Evolutionary conservation across 129 eudicot species (phyloP).

Genomic region (Flaveria brownii): DNA sequence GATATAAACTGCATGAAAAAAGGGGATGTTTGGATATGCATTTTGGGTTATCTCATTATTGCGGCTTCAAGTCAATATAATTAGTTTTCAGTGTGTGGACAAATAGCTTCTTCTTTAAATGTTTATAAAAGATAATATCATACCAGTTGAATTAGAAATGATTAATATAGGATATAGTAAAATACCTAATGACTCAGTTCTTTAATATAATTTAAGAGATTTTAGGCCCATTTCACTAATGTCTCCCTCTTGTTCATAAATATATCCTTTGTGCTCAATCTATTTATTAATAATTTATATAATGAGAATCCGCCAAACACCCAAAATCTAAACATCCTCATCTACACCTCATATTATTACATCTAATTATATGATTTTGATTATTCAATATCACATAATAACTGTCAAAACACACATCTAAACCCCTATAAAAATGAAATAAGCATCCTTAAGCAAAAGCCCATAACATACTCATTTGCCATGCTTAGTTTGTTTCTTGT

Average conservation of each 20-base stretch:
- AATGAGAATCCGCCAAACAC: background rate
- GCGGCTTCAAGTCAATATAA: background rate
- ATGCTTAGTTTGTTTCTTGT: constrained; percentile 64
- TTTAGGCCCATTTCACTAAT: background rate
- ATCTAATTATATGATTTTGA: background rate
- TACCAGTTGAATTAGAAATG: background rate
- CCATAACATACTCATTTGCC: constrained; percentile 63
- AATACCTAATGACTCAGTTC: background rate
- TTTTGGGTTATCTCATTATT: background rate
- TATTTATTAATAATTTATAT: background rate
- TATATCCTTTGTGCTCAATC: background rate
- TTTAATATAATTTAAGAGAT: background rate
- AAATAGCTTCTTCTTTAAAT: background rate
- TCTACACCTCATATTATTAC: background rate
- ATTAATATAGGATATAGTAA: background rate
- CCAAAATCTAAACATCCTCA: background rate
- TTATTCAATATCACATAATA: background rate
- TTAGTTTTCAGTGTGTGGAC: background rate
- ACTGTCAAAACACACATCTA: background rate
- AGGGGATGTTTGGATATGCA: background rate
- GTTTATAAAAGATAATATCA: background rate
- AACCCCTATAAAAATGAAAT: background rate
- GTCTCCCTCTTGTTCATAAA: background rate
- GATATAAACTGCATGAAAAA: background rate
- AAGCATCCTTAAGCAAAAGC: background rate